Evolutionary conservation across 768 basidiomycete genomes (phyloP).

Genomic region (Galerina marginata): DNA sequence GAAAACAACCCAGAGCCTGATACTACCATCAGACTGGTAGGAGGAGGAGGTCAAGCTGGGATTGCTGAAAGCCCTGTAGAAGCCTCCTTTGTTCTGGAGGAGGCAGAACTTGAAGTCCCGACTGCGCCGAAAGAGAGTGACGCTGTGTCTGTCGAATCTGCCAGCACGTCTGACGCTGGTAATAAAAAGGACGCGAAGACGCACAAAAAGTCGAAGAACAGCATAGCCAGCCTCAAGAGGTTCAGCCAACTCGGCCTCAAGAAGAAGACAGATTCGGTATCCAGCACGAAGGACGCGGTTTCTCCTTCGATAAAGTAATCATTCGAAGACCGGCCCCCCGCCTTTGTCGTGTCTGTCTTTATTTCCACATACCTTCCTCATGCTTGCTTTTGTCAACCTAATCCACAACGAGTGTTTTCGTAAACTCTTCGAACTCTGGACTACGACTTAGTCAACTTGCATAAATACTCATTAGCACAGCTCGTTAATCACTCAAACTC

Average conservation of each 20-base stretch:
- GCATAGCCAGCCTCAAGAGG: conserved; percentile 61
- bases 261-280: conserved; percentile 58
- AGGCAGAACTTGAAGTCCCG: conserved; percentile 26
- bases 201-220: conserved; percentile 64
- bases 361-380: conserved; percentile 2
- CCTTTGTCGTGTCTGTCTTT: conserved; percentile 3
- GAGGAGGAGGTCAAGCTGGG: conserved; percentile 55
- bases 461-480: conserved; percentile 24
- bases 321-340: conserved; percentile 2
- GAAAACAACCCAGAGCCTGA: conserved; percentile 30
- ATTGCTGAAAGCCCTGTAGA: conserved; percentile 21
- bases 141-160: conserved; percentile 39
- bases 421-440: conserved; percentile 24
- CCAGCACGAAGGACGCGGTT: conserved; percentile 48
- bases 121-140: conserved; percentile 42
- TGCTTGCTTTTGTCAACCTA: conserved; percentile 4
- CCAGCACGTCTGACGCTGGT: conserved; percentile 33
- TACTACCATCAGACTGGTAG: conserved; percentile 63
- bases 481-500: conserved; percentile 25
- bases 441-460: conserved; percentile 25
- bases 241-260: conserved; percentile 49
- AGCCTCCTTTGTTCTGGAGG: conserved; percentile 26
- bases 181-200: conserved; percentile 37
- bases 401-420: conserved; percentile 9
- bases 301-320: conserved; percentile 21